Conservation (phyloP, 805 yeast species). For the Lipomyces sp. region DNA sequence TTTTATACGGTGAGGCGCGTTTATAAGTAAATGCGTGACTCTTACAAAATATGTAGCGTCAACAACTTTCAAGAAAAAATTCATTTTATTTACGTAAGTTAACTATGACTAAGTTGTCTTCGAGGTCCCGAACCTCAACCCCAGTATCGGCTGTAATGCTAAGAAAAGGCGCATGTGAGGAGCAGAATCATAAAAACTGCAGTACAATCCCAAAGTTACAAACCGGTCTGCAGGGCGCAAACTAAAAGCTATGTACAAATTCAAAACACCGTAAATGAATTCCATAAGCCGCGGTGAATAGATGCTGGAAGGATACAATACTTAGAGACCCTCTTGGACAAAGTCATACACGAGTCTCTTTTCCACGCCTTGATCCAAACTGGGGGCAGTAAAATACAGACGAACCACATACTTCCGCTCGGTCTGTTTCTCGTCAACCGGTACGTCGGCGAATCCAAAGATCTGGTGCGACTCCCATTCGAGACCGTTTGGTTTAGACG, state of each 20-base stretch:
- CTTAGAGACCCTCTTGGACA: slow-evolving; percentile 3
- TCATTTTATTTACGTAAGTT: too few species aligned
- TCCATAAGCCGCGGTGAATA: background rate
- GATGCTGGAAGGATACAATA: background rate
- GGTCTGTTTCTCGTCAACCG: slow-evolving; percentile 21
- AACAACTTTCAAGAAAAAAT: too few species aligned
- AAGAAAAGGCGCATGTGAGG: background rate
- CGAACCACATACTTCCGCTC: slow-evolving; percentile 35
- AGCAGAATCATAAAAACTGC: background rate
- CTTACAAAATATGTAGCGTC: too few species aligned
- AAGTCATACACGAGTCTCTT: slow-evolving; percentile 34
- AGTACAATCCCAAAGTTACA: background rate
- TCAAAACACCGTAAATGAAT: background rate
- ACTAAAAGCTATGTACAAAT: background rate
- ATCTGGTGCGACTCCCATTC: slow-evolving; percentile 34
- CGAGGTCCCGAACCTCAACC: background rate
- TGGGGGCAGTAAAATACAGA: slow-evolving; percentile 27
- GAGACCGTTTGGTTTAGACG: slow-evolving; percentile 23
- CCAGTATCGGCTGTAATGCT: background rate
- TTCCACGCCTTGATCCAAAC: slow-evolving; percentile 17
- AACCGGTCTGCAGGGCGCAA: background rate
- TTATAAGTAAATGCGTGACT: too few species aligned
- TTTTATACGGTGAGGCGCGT: background rate
- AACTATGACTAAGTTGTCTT: background rate
- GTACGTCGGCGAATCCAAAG: slow-evolving; percentile 33